Evolutionary conservation across 179 eudicot genomes (phyloP), one percentile per base, ranked within the genome.

Genomic region (Corrigiola litoralis): DNA sequence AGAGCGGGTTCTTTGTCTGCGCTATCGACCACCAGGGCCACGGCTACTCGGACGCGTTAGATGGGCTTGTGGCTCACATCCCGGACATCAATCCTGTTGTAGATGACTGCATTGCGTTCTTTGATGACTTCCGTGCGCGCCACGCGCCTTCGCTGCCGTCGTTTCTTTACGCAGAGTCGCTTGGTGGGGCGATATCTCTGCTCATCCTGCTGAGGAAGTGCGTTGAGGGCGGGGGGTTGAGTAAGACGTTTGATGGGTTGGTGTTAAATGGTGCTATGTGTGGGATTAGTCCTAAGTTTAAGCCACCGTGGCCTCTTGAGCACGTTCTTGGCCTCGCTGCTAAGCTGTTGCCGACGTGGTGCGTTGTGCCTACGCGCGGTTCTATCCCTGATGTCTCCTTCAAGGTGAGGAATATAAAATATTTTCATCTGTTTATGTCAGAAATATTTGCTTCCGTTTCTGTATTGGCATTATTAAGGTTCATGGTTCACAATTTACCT

Each of bases 291-390:
- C 72, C 67, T 6, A 92, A 92, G 80, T 84, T 81, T 67, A 92
- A 89, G 80, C 98, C 98, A 31, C 87, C 90, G 55, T 92, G 98
- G 98, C 98, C 98, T 38, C 33, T 92, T 56, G 98, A 92, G 65
- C 82, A 92, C 29, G 76, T 92, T 6, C 82, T 92, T 5, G 80
- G 85, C 11, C 1, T 85, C 1, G 95, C 77, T 17, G 95, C 95
- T 6, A 75, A 79, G 24, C 38, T 89, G 24, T 45, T 78, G 32
- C 98, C 98, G 0, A 89, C 95, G 6, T 92, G 98, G 98, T 85
- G 73, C 44, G 85, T 92, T 34, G 82, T 92, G 8, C 95, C 98
- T 25, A 92, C 98, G 8, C 89, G 92, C 58, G 98, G 98, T 1
- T 83, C 92, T 18, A 77, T 92, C 2, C 95, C 96, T 20, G 82